Percentiles rank a stretch among this genome's conserved stretches.
These are phyloP conservation scores for Saccharomycopsis crataegensis DNA, from an alignment of 1,139 yeast species.

Conservation along the genomic window DNA sequence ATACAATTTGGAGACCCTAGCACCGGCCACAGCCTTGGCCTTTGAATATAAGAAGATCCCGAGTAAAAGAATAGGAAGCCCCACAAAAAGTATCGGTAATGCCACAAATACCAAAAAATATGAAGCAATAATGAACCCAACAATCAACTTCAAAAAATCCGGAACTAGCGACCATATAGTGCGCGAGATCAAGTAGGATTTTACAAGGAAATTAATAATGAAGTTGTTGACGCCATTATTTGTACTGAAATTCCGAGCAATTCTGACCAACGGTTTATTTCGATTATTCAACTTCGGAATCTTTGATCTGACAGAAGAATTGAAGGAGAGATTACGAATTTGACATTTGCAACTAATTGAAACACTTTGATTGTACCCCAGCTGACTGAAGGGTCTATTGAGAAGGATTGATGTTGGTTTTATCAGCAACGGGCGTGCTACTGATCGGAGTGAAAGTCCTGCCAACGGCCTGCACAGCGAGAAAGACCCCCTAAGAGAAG, in stretches of 20 bases:
- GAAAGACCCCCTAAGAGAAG: no score
- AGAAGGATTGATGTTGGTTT: no score
- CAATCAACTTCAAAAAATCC: conserved; percentile 10
- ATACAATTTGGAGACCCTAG: conserved; percentile 2
- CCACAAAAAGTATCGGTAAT: conserved; percentile 13
- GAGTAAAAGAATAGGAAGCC: conserved; percentile 11
- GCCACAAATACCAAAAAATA: conserved; percentile 16
- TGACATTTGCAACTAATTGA: no score
- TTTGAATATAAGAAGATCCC: conserved; percentile 1
- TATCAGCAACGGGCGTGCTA: no score
- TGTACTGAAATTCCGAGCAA: neutral
- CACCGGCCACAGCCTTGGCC: neutral
- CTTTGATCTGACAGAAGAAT: neutral
- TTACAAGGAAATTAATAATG: neutral
- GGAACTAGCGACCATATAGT: conserved; percentile 15
- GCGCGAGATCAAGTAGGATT: neutral
- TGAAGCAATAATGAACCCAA: conserved; percentile 11
- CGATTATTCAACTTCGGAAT: neutral
- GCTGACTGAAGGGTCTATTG: no score
- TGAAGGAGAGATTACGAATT: no score
- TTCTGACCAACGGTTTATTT: neutral
- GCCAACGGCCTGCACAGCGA: no score
- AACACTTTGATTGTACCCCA: no score
- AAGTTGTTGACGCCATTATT: neutral
- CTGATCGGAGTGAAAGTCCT: no score